Evolutionary conservation across 305 asterid genomes (phyloP).

Genomic region (Solanum chacoense): DNA sequence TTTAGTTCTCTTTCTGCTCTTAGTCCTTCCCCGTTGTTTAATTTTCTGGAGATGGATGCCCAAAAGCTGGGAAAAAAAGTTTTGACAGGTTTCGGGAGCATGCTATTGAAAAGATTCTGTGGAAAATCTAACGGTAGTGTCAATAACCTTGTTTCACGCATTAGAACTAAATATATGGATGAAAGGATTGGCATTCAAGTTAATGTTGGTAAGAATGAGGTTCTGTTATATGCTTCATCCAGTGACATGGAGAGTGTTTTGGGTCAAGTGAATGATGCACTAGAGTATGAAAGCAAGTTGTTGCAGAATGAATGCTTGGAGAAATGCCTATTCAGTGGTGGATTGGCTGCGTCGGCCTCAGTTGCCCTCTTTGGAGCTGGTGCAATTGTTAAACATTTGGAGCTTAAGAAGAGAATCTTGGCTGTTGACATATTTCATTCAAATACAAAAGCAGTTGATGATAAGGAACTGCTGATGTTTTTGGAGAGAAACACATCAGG

Average conservation of each 20-base stretch:
- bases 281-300: conserved; percentile 54
- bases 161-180: conserved; percentile 49
- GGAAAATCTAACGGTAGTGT: conserved; percentile 50
- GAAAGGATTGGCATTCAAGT: conserved; percentile 59
- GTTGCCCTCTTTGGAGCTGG: conserved; percentile 88
- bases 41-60: conserved; percentile 47
- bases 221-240: conserved; percentile 55
- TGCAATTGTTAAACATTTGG: conserved; percentile 78
- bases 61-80: conserved; percentile 45
- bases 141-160: conserved; percentile 39
- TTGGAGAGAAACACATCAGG: conserved; percentile 50
- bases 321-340: conserved; percentile 52
- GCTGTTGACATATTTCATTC: conserved; percentile 66
- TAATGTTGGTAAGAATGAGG: conserved; percentile 53
- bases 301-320: conserved; percentile 70
- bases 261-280: conserved; percentile 29
- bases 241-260: conserved; percentile 51
- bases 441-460: conserved; percentile 25
- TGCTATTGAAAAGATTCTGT: conserved; percentile 61
- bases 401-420: conserved; percentile 64
- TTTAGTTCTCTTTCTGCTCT: conserved; percentile 39
- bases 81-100: conserved; percentile 52
- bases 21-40: conserved; percentile 51
- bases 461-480: conserved; percentile 52
- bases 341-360: conserved; percentile 35